Evolutionary conservation across 768 basidiomycete genomes (phyloP).

Genomic region (Lactifluus rugatus): DNA sequence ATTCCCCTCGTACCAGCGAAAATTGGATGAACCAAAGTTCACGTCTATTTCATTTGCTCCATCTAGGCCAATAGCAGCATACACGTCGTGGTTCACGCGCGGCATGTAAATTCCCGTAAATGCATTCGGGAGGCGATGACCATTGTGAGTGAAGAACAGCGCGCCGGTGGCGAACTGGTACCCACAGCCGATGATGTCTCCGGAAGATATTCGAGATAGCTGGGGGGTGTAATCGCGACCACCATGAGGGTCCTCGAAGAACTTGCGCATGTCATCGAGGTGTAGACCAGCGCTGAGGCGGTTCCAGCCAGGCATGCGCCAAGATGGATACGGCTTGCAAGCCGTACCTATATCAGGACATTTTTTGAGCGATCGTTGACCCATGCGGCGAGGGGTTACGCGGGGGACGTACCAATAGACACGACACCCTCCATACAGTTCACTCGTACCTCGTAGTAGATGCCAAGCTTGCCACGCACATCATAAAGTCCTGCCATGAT

Average conservation of each 20-base stretch:
- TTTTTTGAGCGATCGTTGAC: not conserved
- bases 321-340: constrained; percentile 54
- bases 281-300: constrained; percentile 54
- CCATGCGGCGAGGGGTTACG: not conserved
- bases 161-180: constrained; percentile 44
- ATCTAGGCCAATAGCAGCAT: constrained; percentile 53
- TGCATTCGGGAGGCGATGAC: constrained; percentile 42
- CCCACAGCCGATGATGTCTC: constrained; percentile 54
- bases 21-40: constrained; percentile 55
- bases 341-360: constrained; percentile 38
- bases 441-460: constrained; percentile 57
- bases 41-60: constrained; percentile 46
- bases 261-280: constrained; percentile 63
- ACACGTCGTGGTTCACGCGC: constrained; percentile 43
- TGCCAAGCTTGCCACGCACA: constrained; percentile 41
- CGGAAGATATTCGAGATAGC: constrained; percentile 29
- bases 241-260: constrained; percentile 59
- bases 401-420: constrained; percentile 40
- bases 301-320: constrained; percentile 66
- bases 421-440: constrained; percentile 48
- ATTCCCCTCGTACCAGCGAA: constrained; percentile 55
- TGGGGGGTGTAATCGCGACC: constrained; percentile 44
- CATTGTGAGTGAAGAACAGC: constrained; percentile 61
- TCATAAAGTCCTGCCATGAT: constrained; percentile 53
- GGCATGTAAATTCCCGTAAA: constrained; percentile 53